Evolutionary conservation across 192 early-diverging fungal genomes (phyloP).

Genomic region (Gigaspora rosea): DNA sequence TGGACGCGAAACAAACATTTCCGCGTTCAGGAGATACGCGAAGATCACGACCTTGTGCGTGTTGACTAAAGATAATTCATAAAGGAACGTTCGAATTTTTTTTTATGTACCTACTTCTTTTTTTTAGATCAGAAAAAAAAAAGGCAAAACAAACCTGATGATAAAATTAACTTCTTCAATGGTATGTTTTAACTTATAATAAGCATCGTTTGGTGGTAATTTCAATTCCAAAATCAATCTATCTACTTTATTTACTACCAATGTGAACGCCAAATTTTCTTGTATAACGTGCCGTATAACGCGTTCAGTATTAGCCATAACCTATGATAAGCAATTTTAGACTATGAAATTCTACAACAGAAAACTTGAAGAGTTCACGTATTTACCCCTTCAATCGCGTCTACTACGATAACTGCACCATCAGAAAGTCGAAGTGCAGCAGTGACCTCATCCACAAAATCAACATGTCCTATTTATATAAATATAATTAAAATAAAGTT

Average conservation of each 20-base stretch:
- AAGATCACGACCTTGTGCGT: conserved; percentile 51
- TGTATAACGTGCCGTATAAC: conserved; percentile 79
- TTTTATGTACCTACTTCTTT: too few relatives aligned
- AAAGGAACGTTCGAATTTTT: not conserved
- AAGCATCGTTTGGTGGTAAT: conserved; percentile 94
- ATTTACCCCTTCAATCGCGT: conserved; percentile 89
- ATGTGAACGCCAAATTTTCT: conserved; percentile 75
- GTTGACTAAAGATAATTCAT: conserved; percentile 34
- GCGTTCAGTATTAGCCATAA: conserved; percentile 92
- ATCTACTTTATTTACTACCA: conserved; percentile 98
- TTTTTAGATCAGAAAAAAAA: too few relatives aligned
- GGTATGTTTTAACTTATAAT: conserved; percentile 93
- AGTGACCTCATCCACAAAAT: conserved; percentile 92
- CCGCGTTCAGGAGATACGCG: conserved; percentile 91
- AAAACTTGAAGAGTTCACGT: not conserved
- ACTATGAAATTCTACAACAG: not conserved
- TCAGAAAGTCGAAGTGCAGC: conserved; percentile 86
- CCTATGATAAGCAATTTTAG: conserved; percentile 33
- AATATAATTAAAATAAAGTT: not conserved
- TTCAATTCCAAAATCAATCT: conserved; percentile 96
- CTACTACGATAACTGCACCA: conserved; percentile 90
- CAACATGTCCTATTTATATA: conserved; percentile 70
- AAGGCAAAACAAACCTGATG: conserved; percentile 49
- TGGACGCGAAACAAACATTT: conserved; percentile 94
- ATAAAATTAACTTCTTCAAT: conserved; percentile 94